These are phyloP conservation scores for Hygrophorus pudorinus DNA, from an alignment of 768 basidiomycete species.

Conservation along the genomic window DNA sequence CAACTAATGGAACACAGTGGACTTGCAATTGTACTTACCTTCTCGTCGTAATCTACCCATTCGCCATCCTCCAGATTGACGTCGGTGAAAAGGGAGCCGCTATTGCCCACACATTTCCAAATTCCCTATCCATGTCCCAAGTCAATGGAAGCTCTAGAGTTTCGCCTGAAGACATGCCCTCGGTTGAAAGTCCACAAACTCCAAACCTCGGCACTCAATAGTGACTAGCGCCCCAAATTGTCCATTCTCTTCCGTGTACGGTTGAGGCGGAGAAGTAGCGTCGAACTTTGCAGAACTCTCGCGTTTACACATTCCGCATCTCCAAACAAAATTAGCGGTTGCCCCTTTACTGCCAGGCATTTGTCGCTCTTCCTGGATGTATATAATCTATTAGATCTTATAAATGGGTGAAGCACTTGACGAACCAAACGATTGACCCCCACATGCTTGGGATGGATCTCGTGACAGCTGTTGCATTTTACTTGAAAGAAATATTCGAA, in stretches of 20 bases:
- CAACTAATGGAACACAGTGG: slow-evolving; percentile 6
- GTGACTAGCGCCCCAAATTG: slow-evolving; percentile 56
- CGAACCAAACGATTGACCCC: slow-evolving; percentile 60
- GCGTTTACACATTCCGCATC: slow-evolving; percentile 65
- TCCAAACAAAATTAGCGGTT: slow-evolving; percentile 77
- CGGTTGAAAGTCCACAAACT: slow-evolving; percentile 72
- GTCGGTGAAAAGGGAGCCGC: slow-evolving; percentile 48
- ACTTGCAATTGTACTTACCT: slow-evolving; percentile 35
- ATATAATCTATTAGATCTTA: background rate
- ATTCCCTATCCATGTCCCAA: slow-evolving; percentile 41
- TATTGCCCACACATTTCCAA: slow-evolving; percentile 69
- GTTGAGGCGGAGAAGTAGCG: slow-evolving; percentile 29
- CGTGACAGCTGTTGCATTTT: slow-evolving; percentile 71
- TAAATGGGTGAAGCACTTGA: slow-evolving; percentile 5
- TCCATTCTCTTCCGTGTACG: slow-evolving; percentile 55
- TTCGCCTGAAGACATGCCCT: slow-evolving; percentile 31
- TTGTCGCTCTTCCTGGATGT: slow-evolving; percentile 49
- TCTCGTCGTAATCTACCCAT: slow-evolving; percentile 91
- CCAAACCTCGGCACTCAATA: slow-evolving; percentile 81
- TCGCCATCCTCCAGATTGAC: slow-evolving; percentile 57
- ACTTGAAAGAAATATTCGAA: slow-evolving; percentile 82
- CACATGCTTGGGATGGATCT: slow-evolving; percentile 63
- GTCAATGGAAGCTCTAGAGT: background rate
- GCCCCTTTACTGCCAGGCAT: slow-evolving; percentile 57
- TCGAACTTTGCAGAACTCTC: slow-evolving; percentile 81